phyloP scores from a whole-genome alignment of 2,329 filamentous ascomycete genomes.

The Teratosphaeria epicoccoides region DNA sequence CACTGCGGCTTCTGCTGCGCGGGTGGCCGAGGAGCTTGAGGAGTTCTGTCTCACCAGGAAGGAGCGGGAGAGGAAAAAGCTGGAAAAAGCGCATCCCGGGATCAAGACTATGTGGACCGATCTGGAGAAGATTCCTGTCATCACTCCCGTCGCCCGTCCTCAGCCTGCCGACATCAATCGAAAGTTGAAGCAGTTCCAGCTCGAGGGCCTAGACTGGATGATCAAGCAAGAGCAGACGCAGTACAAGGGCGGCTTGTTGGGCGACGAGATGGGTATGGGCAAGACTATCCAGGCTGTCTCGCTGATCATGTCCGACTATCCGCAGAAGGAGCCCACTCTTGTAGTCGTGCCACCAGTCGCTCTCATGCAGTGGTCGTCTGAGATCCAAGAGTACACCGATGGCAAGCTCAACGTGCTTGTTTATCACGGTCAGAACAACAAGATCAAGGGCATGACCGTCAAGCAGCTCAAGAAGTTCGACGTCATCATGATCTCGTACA shows the following conservation, averaged over 20 bases:
- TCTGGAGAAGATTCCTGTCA: constrained; percentile 55
- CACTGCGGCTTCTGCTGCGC: constrained; percentile 10
- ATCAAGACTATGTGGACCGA: constrained; percentile 77
- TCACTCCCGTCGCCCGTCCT: constrained; percentile 52
- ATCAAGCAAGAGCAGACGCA: constrained; percentile 71
- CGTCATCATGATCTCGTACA: constrained; percentile 96
- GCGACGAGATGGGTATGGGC: constrained; percentile 97
- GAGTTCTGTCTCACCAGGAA: constrained; percentile 14
- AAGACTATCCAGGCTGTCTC: constrained; percentile 98
- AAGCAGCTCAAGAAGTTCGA: constrained; percentile 73
- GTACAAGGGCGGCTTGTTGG: constrained; percentile 82
- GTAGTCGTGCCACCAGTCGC: constrained; percentile 89
- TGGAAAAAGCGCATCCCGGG: constrained; percentile 67
- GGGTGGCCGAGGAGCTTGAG: constrained; percentile 11
- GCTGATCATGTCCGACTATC: constrained; percentile 95
- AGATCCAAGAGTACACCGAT: constrained; percentile 59
- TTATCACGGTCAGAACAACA: constrained; percentile 76
- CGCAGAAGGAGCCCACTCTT: constrained; percentile 68
- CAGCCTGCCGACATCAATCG: constrained; percentile 73
- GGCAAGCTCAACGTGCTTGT: constrained; percentile 84
- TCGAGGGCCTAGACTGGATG: constrained; percentile 94
- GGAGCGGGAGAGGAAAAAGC: constrained; percentile 48
- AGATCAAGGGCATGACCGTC: constrained; percentile 64
- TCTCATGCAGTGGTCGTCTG: constrained; percentile 77
- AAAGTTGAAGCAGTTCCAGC: constrained; percentile 82